phyloP scores from a whole-genome alignment of 768 basidiomycete genomes.

The Leucocoprinus birnbaumii region DNA sequence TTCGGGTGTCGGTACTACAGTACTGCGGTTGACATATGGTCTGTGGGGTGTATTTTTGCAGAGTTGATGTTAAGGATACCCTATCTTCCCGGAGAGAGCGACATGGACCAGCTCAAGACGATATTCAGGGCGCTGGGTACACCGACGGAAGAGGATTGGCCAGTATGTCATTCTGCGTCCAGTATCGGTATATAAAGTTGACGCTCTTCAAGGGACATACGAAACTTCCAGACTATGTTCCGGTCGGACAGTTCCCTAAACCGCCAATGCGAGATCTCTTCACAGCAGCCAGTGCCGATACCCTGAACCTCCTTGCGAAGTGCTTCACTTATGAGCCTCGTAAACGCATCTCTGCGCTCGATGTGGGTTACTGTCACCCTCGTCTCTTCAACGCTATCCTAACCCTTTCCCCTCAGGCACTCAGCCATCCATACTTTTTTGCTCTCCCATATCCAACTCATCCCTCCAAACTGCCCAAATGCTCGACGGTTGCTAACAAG shows the following conservation, averaged over 20 bases:
- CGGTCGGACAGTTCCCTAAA: slow-evolving; percentile 84
- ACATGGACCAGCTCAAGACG: slow-evolving; percentile 95
- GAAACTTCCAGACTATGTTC: slow-evolving; percentile 86
- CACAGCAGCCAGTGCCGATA: slow-evolving; percentile 84
- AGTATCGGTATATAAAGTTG: neutral
- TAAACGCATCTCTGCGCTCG: slow-evolving; percentile 73
- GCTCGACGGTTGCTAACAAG: slow-evolving; percentile 30
- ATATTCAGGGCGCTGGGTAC: slow-evolving; percentile 94
- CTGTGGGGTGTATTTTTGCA: slow-evolving; percentile 96
- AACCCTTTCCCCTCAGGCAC: slow-evolving; percentile 50
- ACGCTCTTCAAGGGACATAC: slow-evolving; percentile 67
- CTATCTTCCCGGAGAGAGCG: slow-evolving; percentile 92
- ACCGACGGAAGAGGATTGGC: slow-evolving; percentile 97
- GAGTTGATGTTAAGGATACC: slow-evolving; percentile 96
- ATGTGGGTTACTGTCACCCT: slow-evolving; percentile 45
- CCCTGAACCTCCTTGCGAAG: slow-evolving; percentile 76
- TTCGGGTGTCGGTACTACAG: slow-evolving; percentile 91
- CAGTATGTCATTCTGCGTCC: slow-evolving; percentile 46
- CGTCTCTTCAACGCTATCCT: slow-evolving; percentile 2
- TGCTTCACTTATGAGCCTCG: slow-evolving; percentile 86
- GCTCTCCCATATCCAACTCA: slow-evolving; percentile 85
- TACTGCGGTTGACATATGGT: slow-evolving; percentile 94
- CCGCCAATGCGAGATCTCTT: slow-evolving; percentile 83
- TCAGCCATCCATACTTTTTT: slow-evolving; percentile 85
- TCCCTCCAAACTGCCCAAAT: slow-evolving; percentile 87